These are phyloP conservation scores for Pisolithus orientalis DNA, from an alignment of 768 basidiomycete genomes.

Conservation along the genomic window DNA sequence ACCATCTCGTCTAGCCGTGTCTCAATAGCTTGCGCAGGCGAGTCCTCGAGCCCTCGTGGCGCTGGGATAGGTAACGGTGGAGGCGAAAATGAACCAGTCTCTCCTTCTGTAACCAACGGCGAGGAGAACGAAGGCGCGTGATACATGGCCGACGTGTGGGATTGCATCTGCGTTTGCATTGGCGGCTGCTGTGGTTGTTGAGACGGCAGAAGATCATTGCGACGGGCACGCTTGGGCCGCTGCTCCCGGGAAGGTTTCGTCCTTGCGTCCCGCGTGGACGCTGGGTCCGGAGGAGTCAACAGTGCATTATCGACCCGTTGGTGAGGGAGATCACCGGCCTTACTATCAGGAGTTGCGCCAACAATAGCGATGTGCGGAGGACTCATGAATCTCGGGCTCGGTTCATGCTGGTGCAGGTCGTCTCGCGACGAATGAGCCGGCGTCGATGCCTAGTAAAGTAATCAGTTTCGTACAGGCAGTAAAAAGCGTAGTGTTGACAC, in stretches of 20 bases:
- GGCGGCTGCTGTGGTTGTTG: constrained; percentile 11
- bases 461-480: constrained; percentile 6
- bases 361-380: constrained; percentile 27
- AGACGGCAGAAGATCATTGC: constrained; percentile 3
- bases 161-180: not conserved
- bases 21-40: constrained; percentile 14
- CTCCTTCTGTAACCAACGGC: constrained; percentile 11
- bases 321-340: constrained; percentile 17
- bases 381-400: constrained; percentile 6
- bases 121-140: constrained; percentile 16
- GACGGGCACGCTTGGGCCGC: constrained; percentile 11
- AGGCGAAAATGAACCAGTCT: constrained; percentile 18
- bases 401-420: constrained; percentile 4
- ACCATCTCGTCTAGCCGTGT: constrained; percentile 23
- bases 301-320: constrained; percentile 16
- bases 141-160: constrained; percentile 19
- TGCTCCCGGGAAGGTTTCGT: constrained; percentile 19
- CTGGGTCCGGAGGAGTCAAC: constrained; percentile 22
- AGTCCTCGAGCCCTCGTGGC: constrained; percentile 17
- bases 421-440: constrained; percentile 12
- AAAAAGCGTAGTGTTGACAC: not conserved
- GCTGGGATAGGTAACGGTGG: constrained; percentile 26
- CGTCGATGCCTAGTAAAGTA: constrained; percentile 12
- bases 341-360: constrained; percentile 21
- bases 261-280: constrained; percentile 20